Percentiles rank a stretch among this genome's conserved stretches.
Evolutionary conservation across 768 basidiomycete genomes (phyloP).

Genomic region (Albatrellus ellisii): DNA sequence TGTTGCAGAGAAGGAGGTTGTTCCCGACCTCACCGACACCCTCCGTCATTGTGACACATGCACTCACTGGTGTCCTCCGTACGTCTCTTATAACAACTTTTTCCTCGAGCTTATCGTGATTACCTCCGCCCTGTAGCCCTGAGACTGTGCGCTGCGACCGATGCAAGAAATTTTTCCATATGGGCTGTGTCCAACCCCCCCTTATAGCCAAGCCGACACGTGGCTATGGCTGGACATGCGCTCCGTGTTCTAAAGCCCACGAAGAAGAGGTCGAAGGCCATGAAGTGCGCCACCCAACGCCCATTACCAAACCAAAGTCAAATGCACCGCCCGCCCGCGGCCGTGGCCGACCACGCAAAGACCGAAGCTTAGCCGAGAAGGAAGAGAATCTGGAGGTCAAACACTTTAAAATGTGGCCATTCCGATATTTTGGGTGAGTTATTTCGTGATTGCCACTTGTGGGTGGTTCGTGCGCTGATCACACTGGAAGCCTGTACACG

Average conservation of each 20-base stretch:
- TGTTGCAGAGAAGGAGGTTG: constrained; percentile 86
- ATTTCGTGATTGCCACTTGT: background rate
- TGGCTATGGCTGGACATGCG: constrained; percentile 97
- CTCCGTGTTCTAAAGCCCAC: constrained; percentile 78
- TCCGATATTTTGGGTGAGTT: constrained; percentile 91
- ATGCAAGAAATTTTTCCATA: constrained; percentile 92
- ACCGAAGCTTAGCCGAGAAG: constrained; percentile 55
- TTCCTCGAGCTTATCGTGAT: constrained; percentile 8
- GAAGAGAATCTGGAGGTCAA: constrained; percentile 70
- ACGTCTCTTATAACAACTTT: constrained; percentile 20
- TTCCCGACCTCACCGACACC: constrained; percentile 79
- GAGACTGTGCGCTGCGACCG: constrained; percentile 85
- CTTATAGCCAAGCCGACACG: constrained; percentile 83
- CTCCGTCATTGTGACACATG: constrained; percentile 82
- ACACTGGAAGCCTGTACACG: constrained; percentile 58
- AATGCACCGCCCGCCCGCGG: constrained; percentile 63
- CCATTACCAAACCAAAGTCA: constrained; percentile 40
- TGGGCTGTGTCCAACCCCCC: constrained; percentile 88
- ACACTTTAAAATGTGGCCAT: constrained; percentile 87
- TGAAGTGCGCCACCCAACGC: constrained; percentile 41
- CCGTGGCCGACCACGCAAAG: constrained; percentile 68
- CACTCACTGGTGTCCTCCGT: constrained; percentile 82
- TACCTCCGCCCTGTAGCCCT: constrained; percentile 31
- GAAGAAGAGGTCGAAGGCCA: constrained; percentile 78
- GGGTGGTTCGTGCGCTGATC: constrained; percentile 9